These are phyloP conservation scores for Vitis amurensis DNA, from an alignment of 164 flowering plant species.

Conservation along the genomic window DNA sequence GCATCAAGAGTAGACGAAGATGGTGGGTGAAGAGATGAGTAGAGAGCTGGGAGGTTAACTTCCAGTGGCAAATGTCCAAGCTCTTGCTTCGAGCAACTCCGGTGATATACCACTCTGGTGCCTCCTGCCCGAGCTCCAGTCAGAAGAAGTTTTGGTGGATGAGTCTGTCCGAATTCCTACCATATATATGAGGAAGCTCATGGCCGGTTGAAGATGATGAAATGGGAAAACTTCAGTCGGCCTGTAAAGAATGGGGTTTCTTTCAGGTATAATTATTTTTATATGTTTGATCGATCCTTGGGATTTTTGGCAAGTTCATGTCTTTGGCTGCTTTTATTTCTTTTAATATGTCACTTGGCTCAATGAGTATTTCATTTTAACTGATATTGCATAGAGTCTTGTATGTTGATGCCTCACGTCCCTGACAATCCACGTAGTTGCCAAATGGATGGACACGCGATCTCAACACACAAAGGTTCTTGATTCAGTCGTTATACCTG, in stretches of 20 bases:
- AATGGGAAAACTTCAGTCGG: constrained; percentile 34
- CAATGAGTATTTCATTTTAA: too few species aligned
- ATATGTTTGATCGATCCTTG: too few species aligned
- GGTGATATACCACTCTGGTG: background rate
- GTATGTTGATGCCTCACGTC: too few species aligned
- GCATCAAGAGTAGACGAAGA: background rate
- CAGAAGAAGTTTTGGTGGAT: constrained; percentile 14
- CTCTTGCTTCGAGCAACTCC: constrained; percentile 26
- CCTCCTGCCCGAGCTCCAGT: background rate
- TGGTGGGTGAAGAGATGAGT: constrained; percentile 4
- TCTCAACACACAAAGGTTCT: too few species aligned
- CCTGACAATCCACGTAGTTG: too few species aligned
- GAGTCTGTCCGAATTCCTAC: constrained; percentile 33
- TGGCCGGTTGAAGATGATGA: constrained; percentile 18
- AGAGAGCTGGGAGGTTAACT: constrained; percentile 30
- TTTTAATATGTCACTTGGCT: too few species aligned
- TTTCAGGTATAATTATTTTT: constrained; percentile 36
- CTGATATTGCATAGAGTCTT: too few species aligned
- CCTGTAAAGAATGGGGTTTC: constrained; percentile 57
- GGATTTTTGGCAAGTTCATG: too few species aligned
- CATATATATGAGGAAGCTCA: constrained; percentile 30
- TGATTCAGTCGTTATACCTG: too few species aligned
- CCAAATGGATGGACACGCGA: too few species aligned
- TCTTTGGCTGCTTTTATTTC: too few species aligned
- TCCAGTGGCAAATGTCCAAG: constrained; percentile 41